Evolutionary conservation across 768 basidiomycete genomes (phyloP), one percentile per base, ranked within the genome.

Genomic region (Lactarius vividus): DNA sequence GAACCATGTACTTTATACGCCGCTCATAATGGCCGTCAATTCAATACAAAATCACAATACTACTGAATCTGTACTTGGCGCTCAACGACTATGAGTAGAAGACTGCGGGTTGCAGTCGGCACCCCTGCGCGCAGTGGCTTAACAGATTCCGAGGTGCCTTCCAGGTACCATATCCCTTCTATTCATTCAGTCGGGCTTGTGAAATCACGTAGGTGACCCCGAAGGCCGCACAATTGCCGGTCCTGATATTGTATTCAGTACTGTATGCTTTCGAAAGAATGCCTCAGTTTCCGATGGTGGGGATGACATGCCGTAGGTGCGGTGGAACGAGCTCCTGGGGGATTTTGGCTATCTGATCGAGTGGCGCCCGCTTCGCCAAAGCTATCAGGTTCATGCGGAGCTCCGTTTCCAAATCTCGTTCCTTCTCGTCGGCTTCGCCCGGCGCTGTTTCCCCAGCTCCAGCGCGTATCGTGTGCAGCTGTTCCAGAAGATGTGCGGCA

Each of bases 331-430:
- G 64, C 35, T 69, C 68, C 0, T 64, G 40, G 11, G 70, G 70
- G 46, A 70, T 66, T 26, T 56, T 58, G 13, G 68, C 70, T 40
- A 70, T 66, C 59, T 66, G 70, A 39, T 90, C 88, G 66, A 91
- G 72, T 1, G 91, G 91, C 11, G 89, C 89, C 7, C 89, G 83
- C 72, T 91, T 91, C 63, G 88, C 88, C 39, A 93, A 79, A 2
- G 90, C 89, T 31, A 93, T 80, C 33, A 93, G 78, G 72, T 91
- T 92, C 69, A 92, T 78, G 44, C 91, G 82, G 57, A 92, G 77
- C 61, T 85, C 82, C 61, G 83, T 82, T 71, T 86, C 57, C 20
- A 78, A 69, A 2, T 82, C 79, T 62, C 87, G 84, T 72, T 88
- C 88, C 58, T 28, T 63, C 61, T 39, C 69, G 49, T 63, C 61